These are phyloP conservation scores for Chenopodium quinoa DNA, from an alignment of 148 eudicot species.

Conservation along the genomic window DNA sequence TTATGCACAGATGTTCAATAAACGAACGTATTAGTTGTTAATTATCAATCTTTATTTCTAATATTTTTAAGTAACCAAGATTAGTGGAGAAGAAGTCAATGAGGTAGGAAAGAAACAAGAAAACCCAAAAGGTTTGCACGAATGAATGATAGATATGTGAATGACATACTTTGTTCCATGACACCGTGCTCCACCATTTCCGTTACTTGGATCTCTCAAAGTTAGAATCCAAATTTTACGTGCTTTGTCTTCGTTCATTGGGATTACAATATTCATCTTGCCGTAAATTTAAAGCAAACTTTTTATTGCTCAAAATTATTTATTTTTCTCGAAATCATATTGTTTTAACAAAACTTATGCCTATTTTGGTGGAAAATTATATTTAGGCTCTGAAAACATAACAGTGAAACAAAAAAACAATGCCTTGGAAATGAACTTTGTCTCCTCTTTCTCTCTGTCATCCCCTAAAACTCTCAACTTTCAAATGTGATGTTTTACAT, in stretches of 20 bases:
- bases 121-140: slow-evolving; percentile 4
- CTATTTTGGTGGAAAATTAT: not conserved
- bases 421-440: slow-evolving; percentile 24
- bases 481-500: not conserved
- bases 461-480: not conserved
- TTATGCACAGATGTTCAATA: too few relatives aligned
- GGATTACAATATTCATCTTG: slow-evolving; percentile 1
- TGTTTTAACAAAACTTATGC: not conserved
- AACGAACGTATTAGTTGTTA: too few relatives aligned
- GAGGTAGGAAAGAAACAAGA: not conserved
- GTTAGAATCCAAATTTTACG: slow-evolving; percentile 10
- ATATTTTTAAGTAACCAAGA: too few relatives aligned
- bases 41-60: too few relatives aligned
- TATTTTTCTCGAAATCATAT: not conserved
- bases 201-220: slow-evolving; percentile 25
- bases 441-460: not conserved
- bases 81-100: not conserved
- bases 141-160: not conserved
- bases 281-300: not conserved
- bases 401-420: slow-evolving; percentile 13
- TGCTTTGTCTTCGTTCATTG: slow-evolving; percentile 22
- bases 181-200: not conserved
- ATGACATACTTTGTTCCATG: not conserved
- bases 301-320: not conserved
- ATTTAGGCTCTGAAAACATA: slow-evolving; percentile 2